Conservation (phyloP, 1,284 basidiomycete genomes). For the Phylloporus sp. region DNA sequence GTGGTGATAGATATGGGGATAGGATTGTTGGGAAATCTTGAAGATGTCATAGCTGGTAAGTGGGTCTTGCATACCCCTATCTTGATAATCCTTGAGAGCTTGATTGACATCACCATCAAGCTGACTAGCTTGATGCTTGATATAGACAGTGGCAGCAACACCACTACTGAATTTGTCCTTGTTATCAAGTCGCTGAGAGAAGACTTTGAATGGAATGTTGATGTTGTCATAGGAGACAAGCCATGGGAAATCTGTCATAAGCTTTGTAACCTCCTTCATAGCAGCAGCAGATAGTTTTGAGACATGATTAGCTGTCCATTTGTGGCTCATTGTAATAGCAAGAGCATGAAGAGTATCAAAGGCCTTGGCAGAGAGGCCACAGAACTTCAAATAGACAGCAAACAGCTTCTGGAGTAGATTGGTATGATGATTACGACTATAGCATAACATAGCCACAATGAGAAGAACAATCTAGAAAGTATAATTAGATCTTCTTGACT, state of each 20-base stretch:
- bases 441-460: too few species aligned
- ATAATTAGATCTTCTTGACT: too few species aligned
- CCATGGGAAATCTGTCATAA: neutral
- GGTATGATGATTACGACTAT: too few species aligned
- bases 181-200: neutral
- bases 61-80: too few species aligned
- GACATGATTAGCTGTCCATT: neutral
- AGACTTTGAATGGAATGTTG: conserved; percentile 6
- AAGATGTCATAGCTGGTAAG: too few species aligned
- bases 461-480: too few species aligned
- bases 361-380: too few species aligned
- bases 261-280: neutral
- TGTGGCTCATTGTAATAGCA: conserved; percentile 1
- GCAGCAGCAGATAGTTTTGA: neutral
- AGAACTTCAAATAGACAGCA: too few species aligned
- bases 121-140: neutral
- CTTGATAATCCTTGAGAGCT: too few species aligned
- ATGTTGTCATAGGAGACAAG: neutral
- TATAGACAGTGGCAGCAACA: conserved; percentile 1
- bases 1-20: too few species aligned
- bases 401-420: too few species aligned
- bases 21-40: too few species aligned
- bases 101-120: neutral
- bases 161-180: neutral
- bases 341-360: neutral